Base-by-base conservation (phyloP, 768 basidiomycete species). In the Leucosporidium creatinivorum region DNA sequence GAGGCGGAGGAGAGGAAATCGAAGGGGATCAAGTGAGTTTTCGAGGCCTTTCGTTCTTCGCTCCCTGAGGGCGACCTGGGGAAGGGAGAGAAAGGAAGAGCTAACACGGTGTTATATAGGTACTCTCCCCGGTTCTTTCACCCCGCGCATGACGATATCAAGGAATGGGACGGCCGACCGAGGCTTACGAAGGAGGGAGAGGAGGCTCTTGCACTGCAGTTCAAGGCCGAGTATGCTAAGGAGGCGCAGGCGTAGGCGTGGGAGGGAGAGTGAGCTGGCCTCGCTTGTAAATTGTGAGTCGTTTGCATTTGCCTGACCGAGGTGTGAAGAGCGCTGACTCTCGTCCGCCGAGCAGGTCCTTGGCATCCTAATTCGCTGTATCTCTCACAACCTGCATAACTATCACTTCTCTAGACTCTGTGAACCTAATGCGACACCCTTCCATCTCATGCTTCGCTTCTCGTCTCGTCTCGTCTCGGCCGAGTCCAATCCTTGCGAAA, bases 1-100 rank as follows among this genome's bases (percentile, higher is more conserved):
- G 84, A 86, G 39, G 89, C 92, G 9, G 88, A 87, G 17, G 89
- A 91, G 77, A 82, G 91, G 79, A 93, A 91, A 82, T 84, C 82
- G 77, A 75, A 81, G 90, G 88, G 13, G 63, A 60, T 47, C 2
- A 36, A 36, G 56, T 17, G 17, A 7, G 25, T 25, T 23, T 39
- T 51, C 10, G 26, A n/a, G n/a, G 33, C n/a, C 39, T 30, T 36
- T 17, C 30, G 33, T 33, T 10, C 21, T 58, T 36, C 21, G 12
- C 33, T 39, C 50, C 4, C 36, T 23, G 18, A 4, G 66, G 47
- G 12, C 25, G n/a, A n/a, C n/a, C n/a, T n/a, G n/a, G n/a, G n/a
- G n/a, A n/a, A n/a, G n/a, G n/a, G n/a, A n/a, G n/a, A n/a, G n/a
- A n/a, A n/a, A n/a, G n/a, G n/a, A n/a, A n/a, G n/a, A n/a, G n/a